Conservation (phyloP, 805 yeast species). For the Middelhovenomyces tepae region DNA sequence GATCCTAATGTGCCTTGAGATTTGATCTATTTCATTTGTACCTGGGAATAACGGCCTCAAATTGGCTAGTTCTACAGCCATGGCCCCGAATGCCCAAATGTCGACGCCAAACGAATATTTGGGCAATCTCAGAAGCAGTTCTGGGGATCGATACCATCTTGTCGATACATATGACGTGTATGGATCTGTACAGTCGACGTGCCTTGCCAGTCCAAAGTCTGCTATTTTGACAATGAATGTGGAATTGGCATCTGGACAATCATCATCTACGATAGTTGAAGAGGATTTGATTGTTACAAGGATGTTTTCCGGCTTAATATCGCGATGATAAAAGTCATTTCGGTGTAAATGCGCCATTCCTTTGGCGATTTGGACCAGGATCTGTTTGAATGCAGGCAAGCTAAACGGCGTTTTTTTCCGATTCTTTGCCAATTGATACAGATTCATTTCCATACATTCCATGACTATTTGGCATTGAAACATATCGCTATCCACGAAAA, state of each 20-base stretch:
- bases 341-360: constrained; percentile 79
- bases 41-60: constrained; percentile 83
- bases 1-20: constrained; percentile 52
- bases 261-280: not conserved
- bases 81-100: constrained; percentile 88
- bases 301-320: constrained; percentile 89
- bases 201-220: constrained; percentile 89
- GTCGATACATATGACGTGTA: constrained; percentile 89
- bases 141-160: constrained; percentile 96
- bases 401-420: constrained; percentile 49
- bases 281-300: constrained; percentile 42
- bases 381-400: constrained; percentile 36
- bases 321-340: constrained; percentile 69
- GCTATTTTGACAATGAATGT: constrained; percentile 69
- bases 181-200: constrained; percentile 48
- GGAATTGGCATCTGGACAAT: not conserved
- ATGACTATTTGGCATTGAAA: constrained; percentile 69
- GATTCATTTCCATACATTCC: constrained; percentile 81
- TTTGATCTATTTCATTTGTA: constrained; percentile 66
- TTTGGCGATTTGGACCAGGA: constrained; percentile 59
- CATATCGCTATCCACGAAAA: constrained; percentile 58
- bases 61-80: constrained; percentile 77
- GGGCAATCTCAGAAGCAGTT: constrained; percentile 42
- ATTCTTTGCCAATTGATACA: constrained; percentile 65
- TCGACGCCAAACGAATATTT: constrained; percentile 79